Conservation (phyloP, 2,329 filamentous ascomycete species). For the Colletotrichum sp. region DNA sequence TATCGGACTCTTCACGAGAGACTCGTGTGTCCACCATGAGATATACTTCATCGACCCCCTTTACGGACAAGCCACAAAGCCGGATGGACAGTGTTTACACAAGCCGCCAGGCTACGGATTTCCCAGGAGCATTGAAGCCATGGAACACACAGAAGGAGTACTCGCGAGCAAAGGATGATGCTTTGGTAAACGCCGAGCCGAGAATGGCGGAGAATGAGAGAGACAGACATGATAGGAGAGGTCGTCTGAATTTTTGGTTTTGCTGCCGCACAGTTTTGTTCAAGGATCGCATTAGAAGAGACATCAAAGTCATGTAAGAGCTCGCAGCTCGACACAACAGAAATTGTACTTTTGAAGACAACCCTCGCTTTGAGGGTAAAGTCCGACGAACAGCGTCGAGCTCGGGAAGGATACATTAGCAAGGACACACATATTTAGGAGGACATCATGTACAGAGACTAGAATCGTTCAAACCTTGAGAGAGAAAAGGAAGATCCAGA, state of each 20-base stretch:
- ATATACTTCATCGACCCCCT: not conserved
- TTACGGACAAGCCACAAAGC: not conserved
- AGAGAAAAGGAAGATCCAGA: not conserved
- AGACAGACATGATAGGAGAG: not conserved
- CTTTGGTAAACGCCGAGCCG: conserved; percentile 14
- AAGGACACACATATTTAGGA: not conserved
- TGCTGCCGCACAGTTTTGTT: not conserved
- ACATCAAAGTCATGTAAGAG: not conserved
- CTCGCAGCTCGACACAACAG: conserved; percentile 2
- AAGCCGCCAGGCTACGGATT: conserved; percentile 1
- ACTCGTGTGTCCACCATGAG: conserved; percentile 4
- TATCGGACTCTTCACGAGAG: not conserved
- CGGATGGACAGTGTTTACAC: not conserved
- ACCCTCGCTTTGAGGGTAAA: not conserved
- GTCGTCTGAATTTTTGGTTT: not conserved
- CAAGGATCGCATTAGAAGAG: not conserved
- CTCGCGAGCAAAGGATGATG: conserved; percentile 1
- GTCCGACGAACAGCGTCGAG: conserved; percentile 6
- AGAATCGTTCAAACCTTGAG: not conserved
- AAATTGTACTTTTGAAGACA: conserved; percentile 4
- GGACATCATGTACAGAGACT: not conserved
- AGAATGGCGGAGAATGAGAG: not conserved
- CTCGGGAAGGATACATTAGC: not conserved
- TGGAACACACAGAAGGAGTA: not conserved
- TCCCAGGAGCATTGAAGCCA: not conserved